Base-by-base conservation (phyloP, 805 yeast genomes). In the Zygotorulaspora florentina region DNA sequence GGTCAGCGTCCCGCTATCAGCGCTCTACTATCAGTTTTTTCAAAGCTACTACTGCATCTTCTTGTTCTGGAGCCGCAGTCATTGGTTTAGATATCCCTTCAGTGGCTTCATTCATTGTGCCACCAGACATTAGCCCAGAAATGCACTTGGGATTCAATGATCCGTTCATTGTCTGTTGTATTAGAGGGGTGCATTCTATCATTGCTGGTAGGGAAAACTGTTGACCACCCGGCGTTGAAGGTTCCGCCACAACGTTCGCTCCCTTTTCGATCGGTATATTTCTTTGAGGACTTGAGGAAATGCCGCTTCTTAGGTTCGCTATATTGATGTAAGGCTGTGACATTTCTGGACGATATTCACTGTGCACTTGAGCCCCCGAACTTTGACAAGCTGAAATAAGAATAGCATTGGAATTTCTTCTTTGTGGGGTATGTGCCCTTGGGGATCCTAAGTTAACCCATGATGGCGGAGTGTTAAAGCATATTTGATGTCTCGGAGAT, bases 141-240 rank as follows among this genome's bases (percentile, higher is more conserved):
- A 54, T 34, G 31, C 42, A 47, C 36, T 54, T 59, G 4, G 55
- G 40, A 25, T 54, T 51, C 34, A 60, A 40, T 10, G 62, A 56
- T 18, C 64, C 67, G 45, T 56, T 54, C 66, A 62, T 62, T 2
- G 67, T 58, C 33, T 61, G 64, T 43, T 62, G 67, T 13, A 62
- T 61, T 23, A 62, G 47, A 8, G 68, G 67, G 7, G 68, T 64
- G 37, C 61, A 59, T 40, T 60, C 64, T 13, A 61, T 48, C 34
- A 52, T 39, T n/a, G 49, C 29, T 4, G 57, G 55, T 23, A 42
- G 39, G 27, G 48, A 51, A 25, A 43, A 42, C 16, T 45, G 50
- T 29, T 51, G 48, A 6, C 43, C 26, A 34, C 43, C 49, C 8
- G 61, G 59, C 10, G 59, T 56, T 9, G 55, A 44, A 9, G 54